Evolutionary conservation across 495 filamentous ascomycete species (phyloP).

Genomic region (Pseudoneurospora amorphoporcata): DNA sequence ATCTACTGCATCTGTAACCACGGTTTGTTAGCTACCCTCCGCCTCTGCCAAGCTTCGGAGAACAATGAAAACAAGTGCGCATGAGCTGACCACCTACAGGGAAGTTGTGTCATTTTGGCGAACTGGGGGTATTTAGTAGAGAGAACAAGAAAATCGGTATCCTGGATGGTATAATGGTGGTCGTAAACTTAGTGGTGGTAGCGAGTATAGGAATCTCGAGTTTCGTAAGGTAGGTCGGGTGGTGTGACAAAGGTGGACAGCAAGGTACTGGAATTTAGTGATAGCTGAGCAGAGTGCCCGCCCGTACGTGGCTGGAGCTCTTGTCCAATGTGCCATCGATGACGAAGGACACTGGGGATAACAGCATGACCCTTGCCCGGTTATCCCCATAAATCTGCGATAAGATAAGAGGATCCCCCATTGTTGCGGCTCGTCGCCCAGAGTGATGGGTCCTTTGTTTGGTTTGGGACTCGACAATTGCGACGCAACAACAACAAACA

Average conservation of each 20-base stretch:
- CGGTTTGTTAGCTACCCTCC: conserved; percentile 6
- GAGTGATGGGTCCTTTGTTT: conserved; percentile 12
- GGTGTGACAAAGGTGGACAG: neutral
- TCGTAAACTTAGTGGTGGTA: neutral
- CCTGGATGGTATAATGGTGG: neutral
- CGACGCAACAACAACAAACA: conserved; percentile 2
- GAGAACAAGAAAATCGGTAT: neutral
- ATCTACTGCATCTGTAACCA: conserved; percentile 76
- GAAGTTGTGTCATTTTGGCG: conserved; percentile 53
- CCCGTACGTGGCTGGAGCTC: conserved; percentile 9
- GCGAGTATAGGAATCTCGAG: neutral
- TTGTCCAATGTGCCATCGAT: conserved; percentile 22
- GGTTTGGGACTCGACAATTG: neutral
- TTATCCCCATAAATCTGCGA: conserved; percentile 4
- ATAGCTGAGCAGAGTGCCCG: neutral
- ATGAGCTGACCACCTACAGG: conserved; percentile 47
- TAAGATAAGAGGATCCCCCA: conserved; percentile 22
- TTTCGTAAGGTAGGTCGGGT: neutral
- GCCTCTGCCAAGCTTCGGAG: neutral
- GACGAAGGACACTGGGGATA: conserved; percentile 17
- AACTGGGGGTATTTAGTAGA: neutral
- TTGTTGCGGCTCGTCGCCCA: conserved; percentile 6
- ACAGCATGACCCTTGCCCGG: neutral
- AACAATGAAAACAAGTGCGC: neutral
- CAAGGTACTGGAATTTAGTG: conserved; percentile 1